Evolutionary conservation across 192 early-diverging fungal species (phyloP).

Genomic region (Backusella liffmaniae): DNA sequence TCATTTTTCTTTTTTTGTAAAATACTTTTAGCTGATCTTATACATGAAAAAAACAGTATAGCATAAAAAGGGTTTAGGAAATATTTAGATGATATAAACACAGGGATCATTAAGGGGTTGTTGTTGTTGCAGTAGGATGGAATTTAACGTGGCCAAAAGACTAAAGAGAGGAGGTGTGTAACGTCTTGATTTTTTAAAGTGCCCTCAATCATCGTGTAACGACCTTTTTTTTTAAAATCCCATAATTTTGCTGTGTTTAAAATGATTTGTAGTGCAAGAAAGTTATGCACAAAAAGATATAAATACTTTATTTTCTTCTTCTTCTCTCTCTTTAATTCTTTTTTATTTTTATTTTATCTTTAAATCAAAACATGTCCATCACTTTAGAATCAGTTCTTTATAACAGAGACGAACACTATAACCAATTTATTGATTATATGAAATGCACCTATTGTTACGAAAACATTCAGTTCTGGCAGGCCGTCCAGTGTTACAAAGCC

Average conservation of each 20-base stretch:
- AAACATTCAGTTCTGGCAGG: slow-evolving; percentile 41
- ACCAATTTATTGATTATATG: slow-evolving; percentile 3
- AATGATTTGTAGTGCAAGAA: not conserved
- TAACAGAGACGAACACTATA: slow-evolving; percentile 12
- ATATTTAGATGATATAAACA: not conserved
- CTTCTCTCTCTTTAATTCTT: not conserved
- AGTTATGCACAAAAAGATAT: slow-evolving; percentile 6
- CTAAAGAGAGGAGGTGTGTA: not conserved
- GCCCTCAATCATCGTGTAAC: not conserved
- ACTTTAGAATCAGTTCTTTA: slow-evolving; percentile 14
- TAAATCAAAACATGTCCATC: not conserved
- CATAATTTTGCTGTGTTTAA: not conserved
- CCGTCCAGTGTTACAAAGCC: slow-evolving; percentile 33
- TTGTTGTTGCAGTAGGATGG: not conserved
- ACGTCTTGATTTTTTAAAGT: not conserved
- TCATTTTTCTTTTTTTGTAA: not conserved
- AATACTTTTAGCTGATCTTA: not conserved
- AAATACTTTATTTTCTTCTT: not conserved
- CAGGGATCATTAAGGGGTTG: not conserved
- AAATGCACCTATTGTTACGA: slow-evolving; percentile 31
- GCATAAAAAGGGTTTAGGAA: not conserved
- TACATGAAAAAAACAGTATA: not conserved
- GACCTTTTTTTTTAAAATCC: not conserved
- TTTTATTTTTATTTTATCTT: not conserved
- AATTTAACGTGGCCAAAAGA: not conserved